Base-by-base conservation (phyloP, 2,329 filamentous ascomycete species). In the Leptosphaerulina australis region DNA sequence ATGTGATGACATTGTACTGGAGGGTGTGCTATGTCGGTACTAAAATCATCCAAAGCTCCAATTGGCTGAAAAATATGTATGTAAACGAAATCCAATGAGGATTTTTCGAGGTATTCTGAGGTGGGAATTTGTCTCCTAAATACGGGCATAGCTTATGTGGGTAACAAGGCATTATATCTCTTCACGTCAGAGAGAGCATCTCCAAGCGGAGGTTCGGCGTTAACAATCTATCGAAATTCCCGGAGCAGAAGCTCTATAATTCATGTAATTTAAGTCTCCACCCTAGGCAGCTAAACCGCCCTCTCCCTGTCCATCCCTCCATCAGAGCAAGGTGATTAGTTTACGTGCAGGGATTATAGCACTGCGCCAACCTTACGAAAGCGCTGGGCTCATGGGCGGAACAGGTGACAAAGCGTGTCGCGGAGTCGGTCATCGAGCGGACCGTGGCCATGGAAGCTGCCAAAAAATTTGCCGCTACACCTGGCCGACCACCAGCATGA, bases 91-190 rank as follows among this genome's bases (percentile, higher is more conserved):
- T 52, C 44, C 31, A 29, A 46, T 24, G 14, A 45, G 47, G 34
- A 25, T 44, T 41, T 39, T 30, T 36, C 34, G 30, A 15, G 28
- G 3, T 50, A 39, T 34, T 39, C 40, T 37, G 55, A 55, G 49
- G 64, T 60, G 64, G 61, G 58, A 62, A 55, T 46, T 56, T 54
- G 60, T 55, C 53, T 53, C 44, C 57, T 66, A 64, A 69, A 63
- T 69, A 67, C 39, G 58, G 53, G 38, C 40, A 57, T 62, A 54
- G 52, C 55, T 55, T 62, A 53, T 41, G 65, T 66, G 68, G 67
- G 67, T 59, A 59, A 62, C 58, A 67, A 64, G 61, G 60, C 67
- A 70, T 71, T 70, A 69, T 71, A 71, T 70, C 69, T 69, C 43
- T 67, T 70, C 63, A 62, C 67, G 66, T 72, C 69, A 71, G 66